Evolutionary conservation across 2,329 filamentous ascomycete species (phyloP).

Genomic region (Hymenoscyphus fraxineus): DNA sequence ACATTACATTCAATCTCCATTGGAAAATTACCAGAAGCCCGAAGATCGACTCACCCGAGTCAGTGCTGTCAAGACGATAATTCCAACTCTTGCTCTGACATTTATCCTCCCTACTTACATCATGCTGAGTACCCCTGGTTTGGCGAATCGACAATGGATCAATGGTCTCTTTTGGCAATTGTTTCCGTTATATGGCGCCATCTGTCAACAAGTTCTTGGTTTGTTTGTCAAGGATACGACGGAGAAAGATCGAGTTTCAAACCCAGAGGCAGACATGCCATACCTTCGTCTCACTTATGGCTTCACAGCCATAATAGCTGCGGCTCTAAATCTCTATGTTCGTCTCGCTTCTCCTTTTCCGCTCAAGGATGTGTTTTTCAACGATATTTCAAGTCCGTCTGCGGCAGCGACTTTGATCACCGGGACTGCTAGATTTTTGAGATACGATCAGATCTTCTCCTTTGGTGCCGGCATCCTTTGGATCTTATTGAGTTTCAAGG

Average conservation of each 20-base stretch:
- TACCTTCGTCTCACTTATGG: conserved; percentile 27
- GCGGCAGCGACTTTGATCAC: conserved; percentile 5
- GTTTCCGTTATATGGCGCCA: conserved; percentile 28
- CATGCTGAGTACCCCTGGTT: conserved; percentile 22
- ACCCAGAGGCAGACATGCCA: conserved; percentile 27
- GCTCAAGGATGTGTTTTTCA: conserved; percentile 9
- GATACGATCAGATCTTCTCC: conserved; percentile 26
- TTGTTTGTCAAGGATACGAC: conserved; percentile 24
- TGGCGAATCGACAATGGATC: conserved; percentile 29
- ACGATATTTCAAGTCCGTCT: conserved; percentile 4
- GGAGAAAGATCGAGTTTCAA: conserved; percentile 18
- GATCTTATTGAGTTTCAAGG: conserved; percentile 33
- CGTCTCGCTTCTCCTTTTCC: conserved; percentile 17
- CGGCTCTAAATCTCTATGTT: conserved; percentile 20
- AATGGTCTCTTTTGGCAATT: conserved; percentile 42
- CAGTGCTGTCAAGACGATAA: conserved; percentile 30
- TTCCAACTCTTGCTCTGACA: conserved; percentile 30
- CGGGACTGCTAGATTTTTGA: conserved; percentile 10
- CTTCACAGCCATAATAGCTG: conserved; percentile 16
- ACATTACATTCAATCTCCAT: conserved; percentile 35
- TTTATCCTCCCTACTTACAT: conserved; percentile 30
- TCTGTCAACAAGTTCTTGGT: conserved; percentile 21
- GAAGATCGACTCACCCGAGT: conserved; percentile 36
- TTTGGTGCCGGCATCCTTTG: conserved; percentile 31
- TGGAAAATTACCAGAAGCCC: conserved; percentile 34